Evolutionary conservation across 1,284 basidiomycete species (phyloP).

Genomic region (Pulveroboletus sp.): DNA sequence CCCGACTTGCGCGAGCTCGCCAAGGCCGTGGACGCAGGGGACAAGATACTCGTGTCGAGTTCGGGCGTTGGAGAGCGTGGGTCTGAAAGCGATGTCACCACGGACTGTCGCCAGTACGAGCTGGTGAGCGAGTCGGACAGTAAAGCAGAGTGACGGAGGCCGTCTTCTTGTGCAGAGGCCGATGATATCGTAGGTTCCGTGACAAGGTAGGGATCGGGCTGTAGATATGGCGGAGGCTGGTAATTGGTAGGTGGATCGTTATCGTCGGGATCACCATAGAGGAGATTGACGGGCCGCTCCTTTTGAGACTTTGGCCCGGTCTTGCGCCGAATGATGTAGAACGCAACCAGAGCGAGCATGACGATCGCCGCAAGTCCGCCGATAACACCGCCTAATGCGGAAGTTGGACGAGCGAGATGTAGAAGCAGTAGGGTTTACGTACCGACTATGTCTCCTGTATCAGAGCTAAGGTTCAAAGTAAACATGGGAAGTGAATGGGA

Average conservation of each 20-base stretch:
- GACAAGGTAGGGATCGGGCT: slow-evolving; percentile 72
- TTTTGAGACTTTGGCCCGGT: slow-evolving; percentile 43
- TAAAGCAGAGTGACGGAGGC: slow-evolving; percentile 22
- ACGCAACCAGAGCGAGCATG: slow-evolving; percentile 44
- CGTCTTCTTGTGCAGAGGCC: slow-evolving; percentile 28
- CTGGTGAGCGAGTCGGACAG: slow-evolving; percentile 21
- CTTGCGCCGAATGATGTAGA: slow-evolving; percentile 57
- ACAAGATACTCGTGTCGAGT: slow-evolving; percentile 27
- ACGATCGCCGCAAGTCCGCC: slow-evolving; percentile 57
- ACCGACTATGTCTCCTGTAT: slow-evolving; percentile 66
- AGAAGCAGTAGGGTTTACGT: slow-evolving; percentile 11
- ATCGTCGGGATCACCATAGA: slow-evolving; percentile 61
- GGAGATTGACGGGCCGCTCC: slow-evolving; percentile 62
- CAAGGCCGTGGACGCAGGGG: slow-evolving; percentile 12
- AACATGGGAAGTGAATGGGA: neutral
- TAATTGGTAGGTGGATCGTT: slow-evolving; percentile 37
- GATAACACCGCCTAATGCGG: slow-evolving; percentile 54
- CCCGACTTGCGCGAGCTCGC: slow-evolving; percentile 48
- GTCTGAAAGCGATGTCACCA: slow-evolving; percentile 26
- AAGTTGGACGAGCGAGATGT: slow-evolving; percentile 10
- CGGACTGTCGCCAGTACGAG: slow-evolving; percentile 25
- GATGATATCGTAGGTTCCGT: slow-evolving; percentile 55
- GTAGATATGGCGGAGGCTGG: slow-evolving; percentile 64
- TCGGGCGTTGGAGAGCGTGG: slow-evolving; percentile 29
- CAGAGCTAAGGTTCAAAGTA: slow-evolving; percentile 25